Evolutionary conservation across 176 grass and related monocot genomes (phyloP).

Genomic region (Microstegium vimineum): DNA sequence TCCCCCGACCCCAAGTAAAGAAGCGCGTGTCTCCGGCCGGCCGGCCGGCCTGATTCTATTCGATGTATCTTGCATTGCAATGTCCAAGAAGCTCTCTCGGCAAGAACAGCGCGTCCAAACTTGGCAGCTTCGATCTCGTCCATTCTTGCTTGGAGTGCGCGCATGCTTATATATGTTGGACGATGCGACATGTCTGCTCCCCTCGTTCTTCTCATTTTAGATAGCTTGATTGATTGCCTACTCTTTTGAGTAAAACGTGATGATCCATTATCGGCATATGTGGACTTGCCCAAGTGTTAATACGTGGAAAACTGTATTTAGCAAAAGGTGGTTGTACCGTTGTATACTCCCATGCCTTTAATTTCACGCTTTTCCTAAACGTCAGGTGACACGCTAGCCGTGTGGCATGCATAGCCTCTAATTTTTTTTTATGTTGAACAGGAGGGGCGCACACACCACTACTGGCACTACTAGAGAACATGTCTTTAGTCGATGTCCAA

Average conservation of each 20-base stretch:
- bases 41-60: background rate
- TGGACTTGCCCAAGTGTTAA: background rate
- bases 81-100: background rate
- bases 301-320: background rate
- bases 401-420: too few species aligned
- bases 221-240: background rate
- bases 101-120: background rate
- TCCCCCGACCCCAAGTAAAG: background rate
- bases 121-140: background rate
- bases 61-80: background rate
- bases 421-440: too few species aligned
- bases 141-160: constrained; percentile 1
- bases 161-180: background rate
- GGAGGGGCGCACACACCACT: too few species aligned
- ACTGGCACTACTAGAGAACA: too few species aligned
- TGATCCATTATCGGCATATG: background rate
- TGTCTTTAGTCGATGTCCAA: too few species aligned
- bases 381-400: too few species aligned
- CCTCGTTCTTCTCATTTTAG: background rate
- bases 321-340: too few species aligned
- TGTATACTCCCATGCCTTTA: too few species aligned
- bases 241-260: background rate
- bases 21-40: background rate
- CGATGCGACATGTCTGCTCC: background rate
- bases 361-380: too few species aligned